Conservation (phyloP, 2,329 filamentous ascomycete genomes). For the Fusarium avenaceum region DNA sequence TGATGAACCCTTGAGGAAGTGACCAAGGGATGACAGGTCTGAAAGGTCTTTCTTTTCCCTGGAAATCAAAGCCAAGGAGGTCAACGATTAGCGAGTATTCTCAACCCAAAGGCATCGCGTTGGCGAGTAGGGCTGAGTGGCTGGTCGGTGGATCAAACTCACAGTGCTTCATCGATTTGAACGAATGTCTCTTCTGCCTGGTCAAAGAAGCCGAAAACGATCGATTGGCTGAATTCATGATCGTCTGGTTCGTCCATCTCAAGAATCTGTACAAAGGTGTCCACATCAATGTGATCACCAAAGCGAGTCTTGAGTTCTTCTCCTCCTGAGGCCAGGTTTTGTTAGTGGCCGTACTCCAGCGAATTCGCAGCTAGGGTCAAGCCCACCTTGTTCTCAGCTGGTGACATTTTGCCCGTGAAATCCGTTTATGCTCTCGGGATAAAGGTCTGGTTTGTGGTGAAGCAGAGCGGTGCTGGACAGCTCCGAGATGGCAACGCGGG, state of each 20-base stretch:
- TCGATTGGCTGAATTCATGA: slow-evolving; percentile 87
- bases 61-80: slow-evolving; percentile 4
- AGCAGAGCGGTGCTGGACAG: slow-evolving; percentile 22
- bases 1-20: slow-evolving; percentile 97
- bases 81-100: slow-evolving; percentile 7
- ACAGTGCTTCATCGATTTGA: slow-evolving; percentile 88
- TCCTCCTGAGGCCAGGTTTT: slow-evolving; percentile 52
- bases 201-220: slow-evolving; percentile 93
- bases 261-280: slow-evolving; percentile 93
- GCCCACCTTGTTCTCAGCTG: slow-evolving; percentile 53
- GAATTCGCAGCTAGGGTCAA: slow-evolving; percentile 14
- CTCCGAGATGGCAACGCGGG: slow-evolving; percentile 31
- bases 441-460: slow-evolving; percentile 20
- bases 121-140: background rate
- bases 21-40: slow-evolving; percentile 85
- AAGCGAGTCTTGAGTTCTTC: slow-evolving; percentile 68
- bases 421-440: slow-evolving; percentile 30
- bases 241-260: slow-evolving; percentile 97
- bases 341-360: slow-evolving; percentile 26
- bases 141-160: slow-evolving; percentile 58
- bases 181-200: slow-evolving; percentile 89
- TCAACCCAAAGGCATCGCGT: background rate
- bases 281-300: slow-evolving; percentile 80
- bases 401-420: slow-evolving; percentile 48
- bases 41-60: slow-evolving; percentile 77